phyloP scores from a whole-genome alignment of 179 eudicot species.

The Spergularia azorica region DNA sequence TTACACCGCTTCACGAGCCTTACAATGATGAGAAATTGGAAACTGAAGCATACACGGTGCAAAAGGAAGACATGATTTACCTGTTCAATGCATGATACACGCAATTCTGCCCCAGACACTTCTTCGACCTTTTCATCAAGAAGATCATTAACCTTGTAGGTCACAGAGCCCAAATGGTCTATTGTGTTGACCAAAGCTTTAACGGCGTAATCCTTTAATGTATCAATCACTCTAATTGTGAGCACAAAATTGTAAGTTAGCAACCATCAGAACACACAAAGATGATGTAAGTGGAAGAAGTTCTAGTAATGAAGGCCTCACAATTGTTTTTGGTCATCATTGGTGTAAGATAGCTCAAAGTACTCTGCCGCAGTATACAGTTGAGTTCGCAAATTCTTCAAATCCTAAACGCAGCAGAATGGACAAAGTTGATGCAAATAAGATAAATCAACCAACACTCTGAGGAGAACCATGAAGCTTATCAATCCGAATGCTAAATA shows the following conservation, averaged over 20 bases:
- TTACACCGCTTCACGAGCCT: neutral
- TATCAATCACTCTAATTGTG: constrained; percentile 67
- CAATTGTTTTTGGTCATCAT: constrained; percentile 84
- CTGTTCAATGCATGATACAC: constrained; percentile 82
- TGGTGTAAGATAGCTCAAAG: constrained; percentile 76
- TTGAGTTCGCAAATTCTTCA: constrained; percentile 82
- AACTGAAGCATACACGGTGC: constrained; percentile 9
- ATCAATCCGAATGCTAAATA: neutral
- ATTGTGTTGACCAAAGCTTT: constrained; percentile 92
- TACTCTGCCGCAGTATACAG: constrained; percentile 93
- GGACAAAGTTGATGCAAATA: neutral
- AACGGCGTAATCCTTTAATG: constrained; percentile 81
- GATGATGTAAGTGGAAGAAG: neutral
- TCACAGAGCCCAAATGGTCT: constrained; percentile 90
- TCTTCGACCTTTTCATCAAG: constrained; percentile 84
- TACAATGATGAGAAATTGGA: neutral
- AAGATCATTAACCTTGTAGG: constrained; percentile 72
- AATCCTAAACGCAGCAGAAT: constrained; percentile 51
- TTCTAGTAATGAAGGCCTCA: constrained; percentile 33
- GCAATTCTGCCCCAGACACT: constrained; percentile 67
- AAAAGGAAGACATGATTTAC: constrained; percentile 33
- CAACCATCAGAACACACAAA: constrained; percentile 8
- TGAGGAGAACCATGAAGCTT: neutral
- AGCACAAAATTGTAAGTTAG: constrained; percentile 9
- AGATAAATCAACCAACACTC: too few species aligned